These are phyloP conservation scores for Taiwanofungus camphoratus DNA, from an alignment of 1,284 basidiomycete species.

Conservation along the genomic window DNA sequence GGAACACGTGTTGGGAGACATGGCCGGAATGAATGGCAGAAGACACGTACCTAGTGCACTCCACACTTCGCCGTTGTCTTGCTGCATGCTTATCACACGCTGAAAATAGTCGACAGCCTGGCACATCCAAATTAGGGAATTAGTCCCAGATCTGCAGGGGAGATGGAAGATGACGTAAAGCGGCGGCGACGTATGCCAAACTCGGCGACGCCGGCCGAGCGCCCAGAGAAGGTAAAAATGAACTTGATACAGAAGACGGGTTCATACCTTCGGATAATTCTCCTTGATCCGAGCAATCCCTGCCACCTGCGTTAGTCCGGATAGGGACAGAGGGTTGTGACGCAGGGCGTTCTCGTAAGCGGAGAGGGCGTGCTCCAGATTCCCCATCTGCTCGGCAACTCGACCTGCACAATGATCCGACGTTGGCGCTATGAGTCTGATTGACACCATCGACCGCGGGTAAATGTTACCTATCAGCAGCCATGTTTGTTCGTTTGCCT, in stretches of 20 bases:
- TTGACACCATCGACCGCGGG: conserved; percentile 12
- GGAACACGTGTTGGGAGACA: conserved; percentile 18
- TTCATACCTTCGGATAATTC: conserved; percentile 74
- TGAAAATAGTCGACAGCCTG: conserved; percentile 95
- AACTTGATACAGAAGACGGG: conserved; percentile 3
- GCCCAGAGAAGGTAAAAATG: background rate
- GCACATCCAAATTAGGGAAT: conserved; percentile 15
- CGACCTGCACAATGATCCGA: conserved; percentile 51
- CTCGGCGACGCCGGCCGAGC: conserved; percentile 3
- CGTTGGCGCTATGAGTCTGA: conserved; percentile 14
- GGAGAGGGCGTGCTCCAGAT: conserved; percentile 81
- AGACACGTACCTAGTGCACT: conserved; percentile 72
- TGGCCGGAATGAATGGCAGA: conserved; percentile 16
- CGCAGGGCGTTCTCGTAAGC: conserved; percentile 91
- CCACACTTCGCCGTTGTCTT: conserved; percentile 94
- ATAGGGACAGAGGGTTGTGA: conserved; percentile 85
- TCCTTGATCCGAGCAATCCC: conserved; percentile 86
- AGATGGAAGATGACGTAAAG: conserved; percentile 9
- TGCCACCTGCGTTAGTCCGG: conserved; percentile 87
- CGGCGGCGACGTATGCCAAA: conserved; percentile 9
- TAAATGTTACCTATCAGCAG: conserved; percentile 69
- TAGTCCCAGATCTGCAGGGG: conserved; percentile 12
- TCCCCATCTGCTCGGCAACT: conserved; percentile 87
- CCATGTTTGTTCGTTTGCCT: conserved; percentile 91
- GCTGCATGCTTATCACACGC: conserved; percentile 81